Conservation (phyloP, 176 grass and related monocot species). For the Miscanthus lutarioriparius region DNA sequence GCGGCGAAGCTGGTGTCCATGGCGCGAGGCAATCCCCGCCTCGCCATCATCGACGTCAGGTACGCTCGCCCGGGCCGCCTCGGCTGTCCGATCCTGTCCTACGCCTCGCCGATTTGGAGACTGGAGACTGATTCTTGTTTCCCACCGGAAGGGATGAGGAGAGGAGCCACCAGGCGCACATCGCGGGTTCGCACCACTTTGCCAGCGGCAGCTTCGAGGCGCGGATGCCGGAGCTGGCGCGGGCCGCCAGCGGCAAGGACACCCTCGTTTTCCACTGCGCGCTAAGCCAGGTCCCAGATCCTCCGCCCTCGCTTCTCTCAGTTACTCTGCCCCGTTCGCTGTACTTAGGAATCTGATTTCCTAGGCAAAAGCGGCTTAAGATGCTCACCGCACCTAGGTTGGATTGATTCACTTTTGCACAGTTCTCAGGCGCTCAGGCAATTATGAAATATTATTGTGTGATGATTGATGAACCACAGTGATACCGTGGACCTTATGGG, state of each 20-base stretch:
- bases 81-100: not conserved
- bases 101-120: not conserved
- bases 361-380: not conserved
- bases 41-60: conserved; percentile 85
- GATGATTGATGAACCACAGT: not conserved
- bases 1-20: conserved; percentile 68
- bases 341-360: not conserved
- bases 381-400: not conserved
- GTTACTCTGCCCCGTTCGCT: not conserved
- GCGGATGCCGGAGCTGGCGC: conserved; percentile 60
- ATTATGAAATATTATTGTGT: not conserved
- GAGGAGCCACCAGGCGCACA: conserved; percentile 78
- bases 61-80: conserved; percentile 2
- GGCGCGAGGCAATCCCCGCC: conserved; percentile 42
- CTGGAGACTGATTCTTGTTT: not conserved
- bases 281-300: conserved; percentile 69
- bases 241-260: conserved; percentile 57
- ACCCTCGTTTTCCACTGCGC: conserved; percentile 97
- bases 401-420: not conserved
- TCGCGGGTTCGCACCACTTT: conserved; percentile 78
- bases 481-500: not conserved
- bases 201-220: conserved; percentile 70
- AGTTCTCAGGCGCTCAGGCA: not conserved
- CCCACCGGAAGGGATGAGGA: conserved; percentile 69
- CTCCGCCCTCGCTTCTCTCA: not conserved